Percentiles rank a stretch among this genome's conserved stretches.
These are phyloP conservation scores for Corynespora cassiicola DNA, from an alignment of 2,329 filamentous ascomycete genomes.

Conservation along the genomic window DNA sequence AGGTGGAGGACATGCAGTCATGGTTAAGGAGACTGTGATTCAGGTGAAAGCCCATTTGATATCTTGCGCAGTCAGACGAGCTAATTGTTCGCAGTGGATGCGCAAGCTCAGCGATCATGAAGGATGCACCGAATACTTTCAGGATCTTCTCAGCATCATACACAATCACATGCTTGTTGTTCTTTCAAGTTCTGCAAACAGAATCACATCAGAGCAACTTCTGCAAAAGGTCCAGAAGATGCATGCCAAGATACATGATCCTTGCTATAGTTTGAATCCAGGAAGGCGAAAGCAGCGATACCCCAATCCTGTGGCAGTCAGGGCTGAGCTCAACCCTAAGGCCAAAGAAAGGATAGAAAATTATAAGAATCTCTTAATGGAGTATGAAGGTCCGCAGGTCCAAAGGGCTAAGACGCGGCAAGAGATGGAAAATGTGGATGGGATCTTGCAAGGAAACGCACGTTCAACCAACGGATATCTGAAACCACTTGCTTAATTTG, in stretches of 20 bases:
- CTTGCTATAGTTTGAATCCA: conserved; percentile 1
- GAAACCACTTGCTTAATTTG: too few relatives aligned
- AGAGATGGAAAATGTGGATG: conserved; percentile 1
- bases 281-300: background rate
- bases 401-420: background rate
- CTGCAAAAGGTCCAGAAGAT: conserved; percentile 5
- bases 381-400: too few relatives aligned
- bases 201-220: conserved; percentile 6
- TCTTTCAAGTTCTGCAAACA: conserved; percentile 1
- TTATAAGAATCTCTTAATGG: too few relatives aligned
- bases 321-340: conserved; percentile 3
- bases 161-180: conserved; percentile 20
- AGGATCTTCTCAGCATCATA: conserved; percentile 19
- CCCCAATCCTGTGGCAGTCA: conserved; percentile 1
- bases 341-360: too few relatives aligned
- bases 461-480: too few relatives aligned
- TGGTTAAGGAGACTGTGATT: conserved; percentile 14
- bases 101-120: conserved; percentile 9
- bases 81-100: conserved; percentile 9
- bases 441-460: too few relatives aligned
- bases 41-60: too few relatives aligned
- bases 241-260: background rate
- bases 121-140: conserved; percentile 19
- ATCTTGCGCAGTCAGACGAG: background rate
- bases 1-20: conserved; percentile 5